A percentile compares a stretch with the other conserved stretches of the same genome.
phyloP scores from a whole-genome alignment of 2,329 filamentous ascomycete species.

The Ceratocystis smalleyi region DNA sequence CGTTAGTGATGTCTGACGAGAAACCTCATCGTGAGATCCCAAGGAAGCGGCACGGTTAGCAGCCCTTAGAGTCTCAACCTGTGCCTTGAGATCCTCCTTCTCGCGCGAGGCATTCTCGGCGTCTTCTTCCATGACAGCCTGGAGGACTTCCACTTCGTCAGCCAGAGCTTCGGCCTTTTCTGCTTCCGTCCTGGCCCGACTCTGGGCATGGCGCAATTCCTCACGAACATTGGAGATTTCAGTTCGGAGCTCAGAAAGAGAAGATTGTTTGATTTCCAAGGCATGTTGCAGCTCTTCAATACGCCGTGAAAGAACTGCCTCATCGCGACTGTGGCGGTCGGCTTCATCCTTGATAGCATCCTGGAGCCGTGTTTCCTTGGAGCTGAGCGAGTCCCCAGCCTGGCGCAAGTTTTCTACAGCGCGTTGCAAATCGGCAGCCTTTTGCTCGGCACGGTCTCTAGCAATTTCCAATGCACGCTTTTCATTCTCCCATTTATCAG shows the following conservation, averaged over 20 bases:
- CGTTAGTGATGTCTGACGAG: slow-evolving; percentile 18
- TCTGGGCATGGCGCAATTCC: slow-evolving; percentile 51
- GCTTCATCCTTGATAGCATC: slow-evolving; percentile 54
- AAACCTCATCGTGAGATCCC: slow-evolving; percentile 19
- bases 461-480: slow-evolving; percentile 50
- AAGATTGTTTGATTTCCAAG: slow-evolving; percentile 48
- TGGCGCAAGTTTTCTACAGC: slow-evolving; percentile 57
- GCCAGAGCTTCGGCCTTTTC: slow-evolving; percentile 55
- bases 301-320: slow-evolving; percentile 54
- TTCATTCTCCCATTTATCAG: slow-evolving; percentile 56
- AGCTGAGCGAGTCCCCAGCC: slow-evolving; percentile 49
- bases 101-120: slow-evolving; percentile 37
- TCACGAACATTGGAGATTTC: slow-evolving; percentile 53
- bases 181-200: slow-evolving; percentile 44
- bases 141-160: slow-evolving; percentile 61
- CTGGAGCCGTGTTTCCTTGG: slow-evolving; percentile 52
- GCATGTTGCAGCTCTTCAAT: slow-evolving; percentile 60
- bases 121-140: slow-evolving; percentile 49
- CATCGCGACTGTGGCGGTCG: slow-evolving; percentile 56
- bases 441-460: slow-evolving; percentile 50
- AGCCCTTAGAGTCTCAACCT: slow-evolving; percentile 21
- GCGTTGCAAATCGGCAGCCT: slow-evolving; percentile 49
- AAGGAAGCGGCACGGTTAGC: slow-evolving; percentile 19
- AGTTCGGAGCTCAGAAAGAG: slow-evolving; percentile 47
- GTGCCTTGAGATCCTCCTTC: slow-evolving; percentile 19